Evolutionary conservation across 805 yeast species (phyloP).

Genomic region (Saccharomycodes ludwigii): DNA sequence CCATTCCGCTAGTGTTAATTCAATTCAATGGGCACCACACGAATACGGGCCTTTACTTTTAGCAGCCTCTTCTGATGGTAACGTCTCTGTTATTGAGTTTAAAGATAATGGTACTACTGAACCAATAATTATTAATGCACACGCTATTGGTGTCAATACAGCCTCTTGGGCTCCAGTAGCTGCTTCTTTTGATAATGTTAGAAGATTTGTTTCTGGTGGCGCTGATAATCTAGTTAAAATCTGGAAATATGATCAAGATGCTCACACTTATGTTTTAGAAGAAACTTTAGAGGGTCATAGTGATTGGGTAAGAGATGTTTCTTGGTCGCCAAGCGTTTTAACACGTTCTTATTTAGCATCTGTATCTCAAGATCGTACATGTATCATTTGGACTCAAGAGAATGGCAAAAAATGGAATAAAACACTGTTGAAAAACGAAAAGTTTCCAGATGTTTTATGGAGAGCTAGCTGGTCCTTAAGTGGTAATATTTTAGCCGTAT

Average conservation of each 20-base stretch:
- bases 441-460: slow-evolving; percentile 97
- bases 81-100: slow-evolving; percentile 81
- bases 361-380: slow-evolving; percentile 93
- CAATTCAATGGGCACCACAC: slow-evolving; percentile 95
- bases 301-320: slow-evolving; percentile 98
- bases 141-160: slow-evolving; percentile 85
- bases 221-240: slow-evolving; percentile 88
- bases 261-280: slow-evolving; percentile 56
- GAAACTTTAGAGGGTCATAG: slow-evolving; percentile 77
- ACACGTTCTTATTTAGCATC: slow-evolving; percentile 85
- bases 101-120: slow-evolving; percentile 76
- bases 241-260: slow-evolving; percentile 58
- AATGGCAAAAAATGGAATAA: slow-evolving; percentile 66
- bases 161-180: slow-evolving; percentile 84
- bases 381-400: slow-evolving; percentile 89
- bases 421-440: slow-evolving; percentile 58
- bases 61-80: slow-evolving; percentile 90
- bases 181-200: slow-evolving; percentile 29
- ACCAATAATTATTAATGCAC: slow-evolving; percentile 52
- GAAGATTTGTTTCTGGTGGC: slow-evolving; percentile 88
- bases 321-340: slow-evolving; percentile 91
- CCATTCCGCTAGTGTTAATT: slow-evolving; percentile 90
- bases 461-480: slow-evolving; percentile 95
- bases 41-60: slow-evolving; percentile 88
- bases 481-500: slow-evolving; percentile 89